Evolutionary conservation across 768 basidiomycete genomes (phyloP).

Genomic region (Russula olivacea): DNA sequence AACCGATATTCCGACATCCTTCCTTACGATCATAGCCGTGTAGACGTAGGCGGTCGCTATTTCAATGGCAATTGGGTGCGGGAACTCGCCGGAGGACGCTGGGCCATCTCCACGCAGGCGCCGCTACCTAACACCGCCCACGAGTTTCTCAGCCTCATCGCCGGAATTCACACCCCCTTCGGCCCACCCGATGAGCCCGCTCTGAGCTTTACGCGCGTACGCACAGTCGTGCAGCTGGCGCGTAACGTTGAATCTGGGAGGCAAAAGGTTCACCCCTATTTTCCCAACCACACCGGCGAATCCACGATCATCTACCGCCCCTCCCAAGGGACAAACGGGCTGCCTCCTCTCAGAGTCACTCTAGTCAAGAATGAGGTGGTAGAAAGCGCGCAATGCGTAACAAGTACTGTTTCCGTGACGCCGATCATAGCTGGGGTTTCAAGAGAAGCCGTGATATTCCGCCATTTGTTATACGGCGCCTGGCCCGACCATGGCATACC

Average conservation of each 20-base stretch:
- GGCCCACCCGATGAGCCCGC: conserved; percentile 27
- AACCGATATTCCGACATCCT: conserved; percentile 73
- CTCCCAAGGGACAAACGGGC: conserved; percentile 35
- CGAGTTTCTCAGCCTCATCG: conserved; percentile 66
- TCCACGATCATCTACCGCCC: conserved; percentile 40
- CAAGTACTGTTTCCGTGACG: conserved; percentile 53
- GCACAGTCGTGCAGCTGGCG: conserved; percentile 80
- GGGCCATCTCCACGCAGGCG: conserved; percentile 86
- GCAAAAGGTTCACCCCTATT: conserved; percentile 74
- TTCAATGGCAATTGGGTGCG: conserved; percentile 85
- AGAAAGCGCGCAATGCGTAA: conserved; percentile 53
- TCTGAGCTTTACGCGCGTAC: conserved; percentile 41
- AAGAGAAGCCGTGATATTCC: conserved; percentile 45
- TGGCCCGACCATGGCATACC: conserved; percentile 92
- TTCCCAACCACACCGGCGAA: conserved; percentile 55
- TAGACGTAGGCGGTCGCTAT: conserved; percentile 56
- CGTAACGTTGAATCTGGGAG: conserved; percentile 61
- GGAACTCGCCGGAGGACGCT: conserved; percentile 63
- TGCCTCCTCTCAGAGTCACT: conserved; percentile 50
- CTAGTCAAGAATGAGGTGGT: conserved; percentile 43
- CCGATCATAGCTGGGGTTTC: conserved; percentile 30
- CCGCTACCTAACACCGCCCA: conserved; percentile 66
- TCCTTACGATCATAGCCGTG: conserved; percentile 79
- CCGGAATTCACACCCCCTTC: conserved; percentile 39
- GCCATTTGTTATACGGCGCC: conserved; percentile 64